Conservation (phyloP, 768 basidiomycete species). For the Psilocybe cubensis region DNA sequence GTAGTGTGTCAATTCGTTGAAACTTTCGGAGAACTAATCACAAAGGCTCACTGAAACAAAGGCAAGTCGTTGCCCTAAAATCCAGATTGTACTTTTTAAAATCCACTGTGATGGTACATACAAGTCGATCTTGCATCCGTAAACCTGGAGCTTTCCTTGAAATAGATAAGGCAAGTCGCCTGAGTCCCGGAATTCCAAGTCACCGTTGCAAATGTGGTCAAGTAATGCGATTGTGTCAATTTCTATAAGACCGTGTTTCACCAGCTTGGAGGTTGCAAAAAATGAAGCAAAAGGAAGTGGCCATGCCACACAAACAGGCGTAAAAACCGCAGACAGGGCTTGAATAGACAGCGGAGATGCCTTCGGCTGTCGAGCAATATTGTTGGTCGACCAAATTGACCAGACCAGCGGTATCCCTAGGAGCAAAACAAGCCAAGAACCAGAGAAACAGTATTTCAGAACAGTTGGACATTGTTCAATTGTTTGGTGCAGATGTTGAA, state of each 20-base stretch:
- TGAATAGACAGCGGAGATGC: conserved; percentile 20
- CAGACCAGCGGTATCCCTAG: too few species aligned
- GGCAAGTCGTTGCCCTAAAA: conserved; percentile 25
- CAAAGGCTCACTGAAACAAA: neutral
- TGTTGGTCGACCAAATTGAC: neutral
- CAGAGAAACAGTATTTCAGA: neutral
- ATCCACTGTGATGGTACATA: conserved; percentile 34
- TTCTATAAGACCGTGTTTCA: conserved; percentile 6
- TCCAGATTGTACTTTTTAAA: conserved; percentile 40
- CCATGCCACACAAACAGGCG: conserved; percentile 49
- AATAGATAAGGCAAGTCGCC: conserved; percentile 42
- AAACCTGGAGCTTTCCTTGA: conserved; percentile 29
- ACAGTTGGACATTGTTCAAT: neutral
- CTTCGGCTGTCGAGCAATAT: neutral
- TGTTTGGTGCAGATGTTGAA: too few species aligned
- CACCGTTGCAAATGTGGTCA: conserved; percentile 36
- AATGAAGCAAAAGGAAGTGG: conserved; percentile 37
- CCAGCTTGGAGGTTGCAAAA: conserved; percentile 19
- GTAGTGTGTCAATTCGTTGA: neutral
- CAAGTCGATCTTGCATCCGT: conserved; percentile 42
- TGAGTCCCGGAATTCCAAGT: conserved; percentile 48
- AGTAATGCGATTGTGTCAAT: conserved; percentile 38
- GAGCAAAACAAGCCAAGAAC: too few species aligned
- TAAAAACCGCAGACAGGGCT: conserved; percentile 44
- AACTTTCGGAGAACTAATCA: neutral